These are phyloP conservation scores for Lodderomyces parapsilosis DNA, from an alignment of 1,139 yeast species.

Conservation along the genomic window DNA sequence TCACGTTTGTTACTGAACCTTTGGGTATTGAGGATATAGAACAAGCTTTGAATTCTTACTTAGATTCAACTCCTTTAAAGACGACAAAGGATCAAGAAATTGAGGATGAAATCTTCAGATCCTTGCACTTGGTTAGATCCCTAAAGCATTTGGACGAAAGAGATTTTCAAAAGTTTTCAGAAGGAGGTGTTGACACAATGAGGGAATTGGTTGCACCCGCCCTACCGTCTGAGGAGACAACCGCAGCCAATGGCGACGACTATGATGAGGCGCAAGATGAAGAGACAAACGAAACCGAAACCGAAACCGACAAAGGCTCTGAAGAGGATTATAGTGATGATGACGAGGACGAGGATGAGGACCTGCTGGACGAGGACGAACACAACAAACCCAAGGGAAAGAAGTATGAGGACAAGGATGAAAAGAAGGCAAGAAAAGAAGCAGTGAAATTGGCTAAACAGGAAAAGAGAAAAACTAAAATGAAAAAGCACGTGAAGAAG, in stretches of 20 bases:
- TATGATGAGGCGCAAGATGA: conserved; percentile 13
- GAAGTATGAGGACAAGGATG: conserved; percentile 80
- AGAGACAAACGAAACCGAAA: conserved; percentile 13
- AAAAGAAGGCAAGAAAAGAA: conserved; percentile 79
- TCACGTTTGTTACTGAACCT: conserved; percentile 60
- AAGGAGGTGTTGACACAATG: conserved; percentile 80
- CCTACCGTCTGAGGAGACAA: conserved; percentile 3
- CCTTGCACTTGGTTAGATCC: conserved; percentile 78
- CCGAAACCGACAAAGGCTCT: conserved; percentile 25
- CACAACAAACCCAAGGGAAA: conserved; percentile 57
- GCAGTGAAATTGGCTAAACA: conserved; percentile 80
- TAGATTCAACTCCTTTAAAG: conserved; percentile 51
- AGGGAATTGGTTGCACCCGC: conserved; percentile 51
- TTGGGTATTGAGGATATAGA: conserved; percentile 19
- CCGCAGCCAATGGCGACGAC: conserved; percentile 17
- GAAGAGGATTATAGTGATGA: too few species aligned
- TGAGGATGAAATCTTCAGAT: conserved; percentile 83
- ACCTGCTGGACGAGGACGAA: conserved; percentile 41
- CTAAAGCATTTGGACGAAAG: conserved; percentile 78
- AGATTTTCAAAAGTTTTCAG: conserved; percentile 77
- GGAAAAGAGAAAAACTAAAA: conserved; percentile 85
- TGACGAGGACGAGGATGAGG: too few species aligned
- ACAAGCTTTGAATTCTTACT: conserved; percentile 34
- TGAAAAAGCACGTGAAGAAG: conserved; percentile 91
- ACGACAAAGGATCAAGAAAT: conserved; percentile 47